Percentiles rank a stretch among this genome's conserved stretches.
Conservation (phyloP, 345 rosid species). For the Eucalyptus cloeziana region DNA sequence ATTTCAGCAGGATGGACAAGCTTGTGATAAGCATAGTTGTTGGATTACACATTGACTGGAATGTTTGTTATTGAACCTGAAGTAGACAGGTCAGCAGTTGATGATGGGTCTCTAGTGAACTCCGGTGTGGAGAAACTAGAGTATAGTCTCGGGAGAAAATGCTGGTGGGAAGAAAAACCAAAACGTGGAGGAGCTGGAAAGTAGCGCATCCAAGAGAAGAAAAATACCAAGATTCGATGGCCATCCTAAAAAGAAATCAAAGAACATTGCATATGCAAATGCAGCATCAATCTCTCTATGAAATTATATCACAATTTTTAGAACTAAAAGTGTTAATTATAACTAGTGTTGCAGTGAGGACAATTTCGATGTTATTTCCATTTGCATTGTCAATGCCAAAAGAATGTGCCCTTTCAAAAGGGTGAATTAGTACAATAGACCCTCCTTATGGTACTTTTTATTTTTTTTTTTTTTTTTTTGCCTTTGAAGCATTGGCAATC, state of each 20-base stretch:
- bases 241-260: conserved; percentile 47
- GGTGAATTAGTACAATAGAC: not conserved
- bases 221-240: conserved; percentile 34
- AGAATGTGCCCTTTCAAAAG: not conserved
- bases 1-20: conserved; percentile 77
- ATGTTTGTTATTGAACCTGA: conserved; percentile 75
- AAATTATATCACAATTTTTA: not conserved
- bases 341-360: not conserved
- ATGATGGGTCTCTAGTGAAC: not conserved
- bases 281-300: conserved; percentile 11
- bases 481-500: not conserved
- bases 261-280: conserved; percentile 14
- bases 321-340: not conserved
- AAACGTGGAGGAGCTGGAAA: conserved; percentile 6
- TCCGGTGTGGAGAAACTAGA: not conserved
- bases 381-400: not conserved
- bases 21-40: conserved; percentile 71
- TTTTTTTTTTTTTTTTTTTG: not conserved
- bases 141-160: not conserved
- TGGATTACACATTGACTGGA: conserved; percentile 68
- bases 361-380: not conserved
- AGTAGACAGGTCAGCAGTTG: not conserved
- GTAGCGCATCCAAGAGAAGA: conserved; percentile 36
- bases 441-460: not conserved
- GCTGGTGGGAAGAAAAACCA: not conserved